These are phyloP conservation scores for Volutella citrinella DNA, from an alignment of 2,329 filamentous ascomycete species.

Conservation along the genomic window DNA sequence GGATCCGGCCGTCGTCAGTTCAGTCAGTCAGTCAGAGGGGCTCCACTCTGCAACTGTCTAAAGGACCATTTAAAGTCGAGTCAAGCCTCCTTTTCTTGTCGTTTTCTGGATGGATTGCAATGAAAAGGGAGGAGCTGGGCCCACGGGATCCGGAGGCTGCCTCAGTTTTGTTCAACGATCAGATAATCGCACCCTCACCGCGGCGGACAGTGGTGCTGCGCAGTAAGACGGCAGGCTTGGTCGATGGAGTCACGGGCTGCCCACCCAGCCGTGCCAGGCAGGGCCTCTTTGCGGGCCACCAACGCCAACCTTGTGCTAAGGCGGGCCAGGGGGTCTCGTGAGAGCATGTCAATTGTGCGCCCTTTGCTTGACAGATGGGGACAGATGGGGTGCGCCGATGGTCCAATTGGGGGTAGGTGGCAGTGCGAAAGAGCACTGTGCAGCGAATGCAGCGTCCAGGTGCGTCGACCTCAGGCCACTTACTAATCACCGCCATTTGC, in stretches of 20 bases:
- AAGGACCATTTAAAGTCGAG: conserved; percentile 12
- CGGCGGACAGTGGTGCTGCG: no score
- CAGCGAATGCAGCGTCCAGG: no score
- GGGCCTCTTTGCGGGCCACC: conserved; percentile 15
- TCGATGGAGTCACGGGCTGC: no score
- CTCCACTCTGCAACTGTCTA: no score
- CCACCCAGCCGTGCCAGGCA: no score
- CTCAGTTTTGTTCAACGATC: conserved; percentile 24
- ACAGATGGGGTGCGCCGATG: no score
- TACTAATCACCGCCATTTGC: background rate
- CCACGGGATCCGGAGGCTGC: conserved; percentile 6
- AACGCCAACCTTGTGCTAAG: conserved; percentile 14
- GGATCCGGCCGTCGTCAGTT: no score
- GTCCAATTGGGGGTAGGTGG: no score
- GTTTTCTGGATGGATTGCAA: conserved; percentile 9
- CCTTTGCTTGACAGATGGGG: conserved; percentile 28
- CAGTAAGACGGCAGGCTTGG: no score
- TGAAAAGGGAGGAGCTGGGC: conserved; percentile 9
- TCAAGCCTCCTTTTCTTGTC: conserved; percentile 11
- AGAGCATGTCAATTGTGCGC: conserved; percentile 24
- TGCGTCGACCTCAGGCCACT: no score
- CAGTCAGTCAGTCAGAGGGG: no score
- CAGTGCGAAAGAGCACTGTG: conserved; percentile 14
- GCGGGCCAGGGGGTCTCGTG: conserved; percentile 23
- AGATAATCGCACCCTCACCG: background rate